Conservation (phyloP, 1,284 basidiomycete species). For the Meripilus lineatus region DNA sequence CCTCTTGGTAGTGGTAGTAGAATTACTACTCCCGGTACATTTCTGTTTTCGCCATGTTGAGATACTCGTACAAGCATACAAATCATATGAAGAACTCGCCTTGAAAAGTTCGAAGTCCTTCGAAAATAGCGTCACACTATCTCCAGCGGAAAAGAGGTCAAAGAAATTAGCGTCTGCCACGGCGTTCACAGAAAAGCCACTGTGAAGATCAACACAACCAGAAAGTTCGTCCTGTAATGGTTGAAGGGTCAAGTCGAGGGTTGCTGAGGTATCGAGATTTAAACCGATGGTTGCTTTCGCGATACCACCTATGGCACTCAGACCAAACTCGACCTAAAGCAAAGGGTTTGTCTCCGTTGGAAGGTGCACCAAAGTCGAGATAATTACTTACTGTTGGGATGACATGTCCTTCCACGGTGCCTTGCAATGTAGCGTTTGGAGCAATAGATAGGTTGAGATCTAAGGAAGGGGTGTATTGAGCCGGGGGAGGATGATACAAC, state of each 20-base stretch:
- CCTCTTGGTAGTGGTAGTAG: too few species aligned
- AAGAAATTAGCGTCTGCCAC: constrained; percentile 5
- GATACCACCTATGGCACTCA: constrained; percentile 33
- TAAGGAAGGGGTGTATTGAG: constrained; percentile 16
- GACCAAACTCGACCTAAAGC: constrained; percentile 34
- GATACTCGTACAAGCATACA: too few species aligned
- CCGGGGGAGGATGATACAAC: not conserved
- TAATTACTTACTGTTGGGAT: constrained; percentile 30
- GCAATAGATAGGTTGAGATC: constrained; percentile 38
- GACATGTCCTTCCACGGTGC: constrained; percentile 40
- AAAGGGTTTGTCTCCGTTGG: not conserved
- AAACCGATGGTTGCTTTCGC: constrained; percentile 38
- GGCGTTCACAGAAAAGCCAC: constrained; percentile 1
- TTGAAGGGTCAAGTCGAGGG: constrained; percentile 17
- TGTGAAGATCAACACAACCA: constrained; percentile 1
- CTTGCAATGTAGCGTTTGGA: constrained; percentile 35
- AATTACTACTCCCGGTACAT: too few species aligned
- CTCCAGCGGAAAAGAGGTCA: not conserved
- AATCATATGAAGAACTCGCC: too few species aligned
- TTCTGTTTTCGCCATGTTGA: too few species aligned
- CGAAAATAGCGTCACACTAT: not conserved
- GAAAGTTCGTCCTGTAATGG: constrained; percentile 3
- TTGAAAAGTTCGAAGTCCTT: constrained; percentile 2
- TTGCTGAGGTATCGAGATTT: constrained; percentile 40
- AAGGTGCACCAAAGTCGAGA: too few species aligned